Evolutionary conservation across 768 basidiomycete species (phyloP), one percentile per base, ranked within the genome.

Genomic region (Mycena indigotica): DNA sequence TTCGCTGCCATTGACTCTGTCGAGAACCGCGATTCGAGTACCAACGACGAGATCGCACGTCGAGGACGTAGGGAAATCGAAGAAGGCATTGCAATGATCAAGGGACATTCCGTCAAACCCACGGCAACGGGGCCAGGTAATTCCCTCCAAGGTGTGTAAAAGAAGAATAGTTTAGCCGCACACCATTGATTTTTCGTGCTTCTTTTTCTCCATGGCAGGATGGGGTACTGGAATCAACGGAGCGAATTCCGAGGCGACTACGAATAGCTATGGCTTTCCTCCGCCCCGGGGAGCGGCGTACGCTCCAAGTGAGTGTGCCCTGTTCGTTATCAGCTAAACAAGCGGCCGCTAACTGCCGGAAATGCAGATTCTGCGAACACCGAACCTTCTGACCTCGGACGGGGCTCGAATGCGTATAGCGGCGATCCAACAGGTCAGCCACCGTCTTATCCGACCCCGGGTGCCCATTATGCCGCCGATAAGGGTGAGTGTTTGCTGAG

Each of bases 1-100:
- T 63, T 81, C 45, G 74, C 75, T 12, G 73, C 74, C 3, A 58
- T 80, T 10, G 80, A 82, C 53, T 67, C 69, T 1, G 32, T 73
- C 10, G 62, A 70, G 2, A 65, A 68, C 4, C 61, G 68, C 13
- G 66, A 67, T 0, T 66, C 65, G 4, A 56, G 63, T 5, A 69
- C 66, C 16, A 68, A 81, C 5, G 74, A 75, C 3, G 74, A 75
- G 3, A 70, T 78, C 5, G 71, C 68, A 0, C 41, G 64, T 4
- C 66, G 72, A 41, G 81, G 82, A 1, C 70, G 74, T 19, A 28
- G 69, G 28, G 79, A 83, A 58, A 64, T 75, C 12, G 67, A 78
- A 53, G 65, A 71, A 28, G 82, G 80, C 0, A 41, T 80, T 32
- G 73, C 70, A 1, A 69, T 59, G 58, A 63, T 63, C 40, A 63